Evolutionary conservation across 129 eudicot genomes (phyloP), one percentile per base, ranked within the genome.

Genomic region (Calendula officinalis): DNA sequence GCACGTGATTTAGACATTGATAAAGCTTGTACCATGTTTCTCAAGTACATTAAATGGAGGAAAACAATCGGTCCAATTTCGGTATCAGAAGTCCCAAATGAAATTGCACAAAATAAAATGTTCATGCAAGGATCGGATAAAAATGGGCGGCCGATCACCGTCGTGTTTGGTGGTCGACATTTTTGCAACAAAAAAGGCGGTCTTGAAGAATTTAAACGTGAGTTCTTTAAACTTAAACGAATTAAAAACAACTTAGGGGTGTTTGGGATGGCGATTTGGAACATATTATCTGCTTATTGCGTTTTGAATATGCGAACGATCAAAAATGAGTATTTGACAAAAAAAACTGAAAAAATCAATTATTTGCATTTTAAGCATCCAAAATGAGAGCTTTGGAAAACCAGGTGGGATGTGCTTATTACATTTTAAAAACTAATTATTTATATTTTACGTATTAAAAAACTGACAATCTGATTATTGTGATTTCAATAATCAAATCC

Each of bases 1-100:
- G 95, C 97, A 0, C 91, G 97, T 1, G 81, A 90, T 70, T 80
- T 70, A 1, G 84, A 90, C 64, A 49, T 77, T 11, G 92, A 86
- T 44, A 90, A 86, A 75, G 89, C 85, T 5, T 67, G 80, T 34
- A 49, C 80, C 9, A 83, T 90, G 95, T 62, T 86, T 55, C 71
- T 84, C 22, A 90, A 90, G 50, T 86, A 81, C 72, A 17, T 78
- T 11, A 75, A 62, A 50, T 89, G 97, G 95, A 86, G 82, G 60
- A 60, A 64, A 54, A 54, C 69, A 8, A 81, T 75, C 4, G 89
- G 92, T 15, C 66, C 62, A 4, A 69, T 86, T 11, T 75, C 89
- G 3, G 69, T 40, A 70, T 42, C 81, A 8, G 85, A 90, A 47
- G 69, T 86, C 53, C 69, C 72, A 30, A 74, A 86, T n/a, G 86